Evolutionary conservation across 768 basidiomycete genomes (phyloP).

Genomic region (Coprinopsis sp.): DNA sequence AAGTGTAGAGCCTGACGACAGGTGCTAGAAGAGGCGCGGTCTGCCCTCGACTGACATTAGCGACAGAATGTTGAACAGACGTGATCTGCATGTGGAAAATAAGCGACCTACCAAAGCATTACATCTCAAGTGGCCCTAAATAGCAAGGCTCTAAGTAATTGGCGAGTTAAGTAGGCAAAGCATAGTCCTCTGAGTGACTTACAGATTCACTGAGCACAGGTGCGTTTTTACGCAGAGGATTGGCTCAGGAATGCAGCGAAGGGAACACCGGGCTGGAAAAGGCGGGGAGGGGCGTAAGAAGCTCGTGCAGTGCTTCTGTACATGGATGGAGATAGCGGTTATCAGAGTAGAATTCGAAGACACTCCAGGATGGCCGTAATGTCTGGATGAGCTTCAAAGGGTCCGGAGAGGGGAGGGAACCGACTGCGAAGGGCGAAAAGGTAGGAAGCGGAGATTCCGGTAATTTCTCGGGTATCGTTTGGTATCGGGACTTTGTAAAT

Average conservation of each 20-base stretch:
- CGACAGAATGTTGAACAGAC: too few species aligned
- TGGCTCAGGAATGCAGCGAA: conserved; percentile 2
- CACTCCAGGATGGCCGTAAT: conserved; percentile 2
- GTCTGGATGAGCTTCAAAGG: not conserved
- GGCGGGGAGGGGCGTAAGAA: not conserved
- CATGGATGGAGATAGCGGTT: conserved; percentile 11
- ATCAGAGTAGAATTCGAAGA: conserved; percentile 10
- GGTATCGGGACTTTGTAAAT: not conserved
- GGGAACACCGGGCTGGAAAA: not conserved
- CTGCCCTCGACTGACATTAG: not conserved
- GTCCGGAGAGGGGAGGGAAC: too few species aligned
- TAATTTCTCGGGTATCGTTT: not conserved
- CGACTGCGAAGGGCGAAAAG: not conserved
- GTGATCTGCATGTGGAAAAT: too few species aligned
- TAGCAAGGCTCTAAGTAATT: too few species aligned
- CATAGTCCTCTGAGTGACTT: too few species aligned
- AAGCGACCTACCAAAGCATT: too few species aligned
- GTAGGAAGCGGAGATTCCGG: not conserved
- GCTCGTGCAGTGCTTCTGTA: not conserved
- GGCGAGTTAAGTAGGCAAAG: too few species aligned
- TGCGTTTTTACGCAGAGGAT: not conserved
- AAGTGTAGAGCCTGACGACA: conserved; percentile 63
- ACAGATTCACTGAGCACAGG: too few species aligned
- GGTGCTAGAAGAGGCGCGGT: conserved; percentile 1
- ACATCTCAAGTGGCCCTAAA: too few species aligned